These are phyloP conservation scores for Kernera saxatilis DNA, from an alignment of 345 rosid genomes.

Conservation along the genomic window DNA sequence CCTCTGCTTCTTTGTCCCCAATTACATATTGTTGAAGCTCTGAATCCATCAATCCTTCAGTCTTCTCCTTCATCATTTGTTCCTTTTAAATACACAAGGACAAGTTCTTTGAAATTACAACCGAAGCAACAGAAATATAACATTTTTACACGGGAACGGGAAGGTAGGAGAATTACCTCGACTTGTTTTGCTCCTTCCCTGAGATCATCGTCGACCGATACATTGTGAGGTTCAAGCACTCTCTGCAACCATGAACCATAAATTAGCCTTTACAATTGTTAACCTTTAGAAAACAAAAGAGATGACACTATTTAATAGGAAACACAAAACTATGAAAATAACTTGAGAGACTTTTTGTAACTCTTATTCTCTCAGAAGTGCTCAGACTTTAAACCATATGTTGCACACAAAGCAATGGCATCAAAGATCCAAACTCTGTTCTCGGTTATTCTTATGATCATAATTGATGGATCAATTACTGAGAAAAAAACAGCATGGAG, in stretches of 20 bases:
- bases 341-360: background rate
- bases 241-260: conserved; percentile 38
- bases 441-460: background rate
- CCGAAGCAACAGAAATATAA: background rate
- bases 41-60: conserved; percentile 45
- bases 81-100: conserved; percentile 39
- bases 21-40: conserved; percentile 63
- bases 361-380: background rate
- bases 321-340: background rate
- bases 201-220: conserved; percentile 76
- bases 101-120: conserved; percentile 53
- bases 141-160: background rate
- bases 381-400: background rate
- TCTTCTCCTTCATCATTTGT: conserved; percentile 49
- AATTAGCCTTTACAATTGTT: background rate
- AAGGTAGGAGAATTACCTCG: conserved; percentile 45
- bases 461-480: background rate
- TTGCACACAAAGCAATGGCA: background rate
- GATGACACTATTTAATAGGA: background rate
- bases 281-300: background rate
- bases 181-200: conserved; percentile 77
- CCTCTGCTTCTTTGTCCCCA: conserved; percentile 55
- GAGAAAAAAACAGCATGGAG: background rate
- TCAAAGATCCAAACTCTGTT: background rate
- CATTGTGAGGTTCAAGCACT: conserved; percentile 56